Conservation (phyloP, 768 basidiomycete genomes). For the Kwoniella sp. region DNA sequence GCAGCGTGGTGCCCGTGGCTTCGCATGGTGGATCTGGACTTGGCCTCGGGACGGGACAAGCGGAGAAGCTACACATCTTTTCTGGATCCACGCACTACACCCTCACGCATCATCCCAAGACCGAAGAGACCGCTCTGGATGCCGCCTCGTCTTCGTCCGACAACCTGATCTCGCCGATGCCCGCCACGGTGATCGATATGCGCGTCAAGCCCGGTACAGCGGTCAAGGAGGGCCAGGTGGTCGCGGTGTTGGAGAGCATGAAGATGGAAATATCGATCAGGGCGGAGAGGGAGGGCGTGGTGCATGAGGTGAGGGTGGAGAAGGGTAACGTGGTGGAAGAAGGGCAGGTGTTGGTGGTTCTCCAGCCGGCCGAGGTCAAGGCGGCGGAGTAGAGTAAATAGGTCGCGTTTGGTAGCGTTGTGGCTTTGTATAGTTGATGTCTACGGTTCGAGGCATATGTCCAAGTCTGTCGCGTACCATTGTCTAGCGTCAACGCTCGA, state of each 20-base stretch:
- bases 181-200: conserved; percentile 87
- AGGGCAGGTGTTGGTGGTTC: conserved; percentile 28
- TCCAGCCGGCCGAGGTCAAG: too few species aligned
- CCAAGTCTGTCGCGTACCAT: too few species aligned
- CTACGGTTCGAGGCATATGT: too few species aligned
- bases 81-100: conserved; percentile 61
- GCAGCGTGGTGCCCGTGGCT: conserved; percentile 64
- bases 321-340: conserved; percentile 92
- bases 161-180: conserved; percentile 61
- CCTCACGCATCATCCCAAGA: conserved; percentile 63
- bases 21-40: background rate
- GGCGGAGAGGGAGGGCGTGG: conserved; percentile 64
- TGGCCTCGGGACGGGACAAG: background rate
- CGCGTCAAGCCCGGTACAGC: conserved; percentile 69
- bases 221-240: conserved; percentile 73
- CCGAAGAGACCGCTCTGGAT: conserved; percentile 6
- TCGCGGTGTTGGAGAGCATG: conserved; percentile 90
- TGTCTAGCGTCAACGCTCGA: too few species aligned
- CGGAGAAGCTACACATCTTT: conserved; percentile 71
- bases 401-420: too few species aligned
- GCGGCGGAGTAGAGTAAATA: too few species aligned
- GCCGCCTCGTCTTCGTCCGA: conserved; percentile 12
- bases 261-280: conserved; percentile 91
- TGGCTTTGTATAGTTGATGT: too few species aligned
- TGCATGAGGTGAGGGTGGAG: conserved; percentile 67